phyloP scores from a whole-genome alignment of 2,329 filamentous ascomycete genomes.

The Epichloe gansuensis region DNA sequence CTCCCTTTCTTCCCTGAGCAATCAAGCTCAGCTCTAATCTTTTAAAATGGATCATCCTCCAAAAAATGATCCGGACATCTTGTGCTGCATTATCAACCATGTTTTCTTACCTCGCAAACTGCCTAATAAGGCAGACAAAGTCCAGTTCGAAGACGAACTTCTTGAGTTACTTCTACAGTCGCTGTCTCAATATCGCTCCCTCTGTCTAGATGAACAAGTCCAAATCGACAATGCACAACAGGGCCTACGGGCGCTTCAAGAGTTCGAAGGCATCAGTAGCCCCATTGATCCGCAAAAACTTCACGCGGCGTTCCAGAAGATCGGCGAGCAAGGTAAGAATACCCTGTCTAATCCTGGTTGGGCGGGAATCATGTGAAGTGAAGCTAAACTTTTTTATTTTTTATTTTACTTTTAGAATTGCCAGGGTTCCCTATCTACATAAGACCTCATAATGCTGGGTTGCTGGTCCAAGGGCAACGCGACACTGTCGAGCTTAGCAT shows the following conservation, averaged over 20 bases:
- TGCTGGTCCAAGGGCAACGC: neutral
- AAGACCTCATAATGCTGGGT: neutral
- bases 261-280: neutral
- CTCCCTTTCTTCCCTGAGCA: neutral
- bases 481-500: neutral
- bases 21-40: neutral
- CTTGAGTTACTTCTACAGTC: neutral
- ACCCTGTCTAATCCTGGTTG: neutral
- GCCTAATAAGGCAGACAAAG: neutral
- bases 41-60: neutral
- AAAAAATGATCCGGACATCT: neutral
- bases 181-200: neutral
- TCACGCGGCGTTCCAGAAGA: neutral
- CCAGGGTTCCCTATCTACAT: neutral
- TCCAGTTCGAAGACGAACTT: neutral
- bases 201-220: neutral
- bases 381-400: too few relatives aligned
- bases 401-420: neutral
- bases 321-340: neutral
- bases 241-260: neutral
- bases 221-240: neutral
- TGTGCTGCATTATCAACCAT: slow-evolving; percentile 2
- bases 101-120: slow-evolving; percentile 5
- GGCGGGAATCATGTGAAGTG: neutral
- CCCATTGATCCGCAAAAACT: neutral